phyloP scores from a whole-genome alignment of 1,284 basidiomycete species.

The Ceratobasidium sp. region DNA sequence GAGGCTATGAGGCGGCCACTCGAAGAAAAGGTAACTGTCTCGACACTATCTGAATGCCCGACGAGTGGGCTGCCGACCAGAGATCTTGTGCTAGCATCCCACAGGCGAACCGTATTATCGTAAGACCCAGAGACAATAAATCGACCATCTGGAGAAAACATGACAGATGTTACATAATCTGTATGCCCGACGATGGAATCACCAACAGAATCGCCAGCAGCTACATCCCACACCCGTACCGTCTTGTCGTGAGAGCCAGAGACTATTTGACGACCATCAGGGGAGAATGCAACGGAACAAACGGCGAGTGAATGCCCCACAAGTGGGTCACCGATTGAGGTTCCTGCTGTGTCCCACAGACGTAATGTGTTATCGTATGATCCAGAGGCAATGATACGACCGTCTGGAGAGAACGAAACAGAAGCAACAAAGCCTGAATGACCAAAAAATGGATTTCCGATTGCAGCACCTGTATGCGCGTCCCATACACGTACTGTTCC shows the following conservation, averaged over 20 bases:
- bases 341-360: slow-evolving; percentile 23
- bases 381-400: slow-evolving; percentile 16
- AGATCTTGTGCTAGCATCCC: slow-evolving; percentile 35
- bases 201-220: slow-evolving; percentile 23
- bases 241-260: slow-evolving; percentile 39
- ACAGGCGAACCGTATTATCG: slow-evolving; percentile 40
- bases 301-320: slow-evolving; percentile 51
- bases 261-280: slow-evolving; percentile 55
- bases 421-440: slow-evolving; percentile 32
- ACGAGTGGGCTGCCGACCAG: background rate
- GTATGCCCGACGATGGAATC: slow-evolving; percentile 5
- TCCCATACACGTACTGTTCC: slow-evolving; percentile 43
- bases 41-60: background rate
- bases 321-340: slow-evolving; percentile 24
- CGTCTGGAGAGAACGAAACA: slow-evolving; percentile 44
- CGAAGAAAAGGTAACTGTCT: background rate
- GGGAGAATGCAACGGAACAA: slow-evolving; percentile 59
- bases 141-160: slow-evolving; percentile 34
- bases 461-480: background rate
- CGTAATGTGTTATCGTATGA: slow-evolving; percentile 1
- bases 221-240: slow-evolving; percentile 42
- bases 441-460: slow-evolving; percentile 12
- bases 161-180: slow-evolving; percentile 36
- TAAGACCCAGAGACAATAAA: slow-evolving; percentile 29
- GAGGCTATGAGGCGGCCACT: no score